phyloP scores from a whole-genome alignment of 2,329 filamentous ascomycete species.

The Fusarium siculi region DNA sequence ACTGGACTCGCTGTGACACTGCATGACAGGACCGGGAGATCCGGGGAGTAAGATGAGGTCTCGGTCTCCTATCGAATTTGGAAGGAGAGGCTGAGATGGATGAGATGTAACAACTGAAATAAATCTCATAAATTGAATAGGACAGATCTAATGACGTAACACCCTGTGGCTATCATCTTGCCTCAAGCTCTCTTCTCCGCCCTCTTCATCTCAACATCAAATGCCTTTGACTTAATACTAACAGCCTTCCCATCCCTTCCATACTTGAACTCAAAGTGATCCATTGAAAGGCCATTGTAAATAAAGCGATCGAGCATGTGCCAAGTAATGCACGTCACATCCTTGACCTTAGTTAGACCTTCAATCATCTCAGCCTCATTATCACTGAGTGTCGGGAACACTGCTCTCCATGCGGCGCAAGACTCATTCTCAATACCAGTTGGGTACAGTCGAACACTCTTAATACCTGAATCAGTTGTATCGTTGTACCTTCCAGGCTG shows the following conservation, averaged over 20 bases:
- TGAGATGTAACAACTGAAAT: no score
- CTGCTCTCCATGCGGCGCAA: neutral
- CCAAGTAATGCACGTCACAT: conserved; percentile 13
- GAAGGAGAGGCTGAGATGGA: no score
- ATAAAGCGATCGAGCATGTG: neutral
- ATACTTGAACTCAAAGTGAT: conserved; percentile 11
- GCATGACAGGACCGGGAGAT: neutral
- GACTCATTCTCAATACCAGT: neutral
- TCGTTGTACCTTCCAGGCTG: neutral
- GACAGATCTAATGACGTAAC: fast-evolving
- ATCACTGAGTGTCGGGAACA: neutral
- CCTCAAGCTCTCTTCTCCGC: neutral
- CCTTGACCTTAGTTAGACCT: neutral
- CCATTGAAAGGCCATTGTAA: neutral
- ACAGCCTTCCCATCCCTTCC: neutral
- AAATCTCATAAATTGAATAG: fast-evolving
- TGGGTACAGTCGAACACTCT: neutral
- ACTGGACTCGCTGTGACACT: no score
- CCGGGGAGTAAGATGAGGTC: fast-evolving
- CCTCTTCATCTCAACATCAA: neutral
- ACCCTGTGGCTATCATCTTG: fast-evolving
- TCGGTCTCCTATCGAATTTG: no score
- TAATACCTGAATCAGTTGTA: neutral
- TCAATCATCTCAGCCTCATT: neutral
- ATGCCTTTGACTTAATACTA: conserved; percentile 3